These are phyloP conservation scores for Pisolithus tinctorius DNA, from an alignment of 768 basidiomycete species.

Conservation along the genomic window DNA sequence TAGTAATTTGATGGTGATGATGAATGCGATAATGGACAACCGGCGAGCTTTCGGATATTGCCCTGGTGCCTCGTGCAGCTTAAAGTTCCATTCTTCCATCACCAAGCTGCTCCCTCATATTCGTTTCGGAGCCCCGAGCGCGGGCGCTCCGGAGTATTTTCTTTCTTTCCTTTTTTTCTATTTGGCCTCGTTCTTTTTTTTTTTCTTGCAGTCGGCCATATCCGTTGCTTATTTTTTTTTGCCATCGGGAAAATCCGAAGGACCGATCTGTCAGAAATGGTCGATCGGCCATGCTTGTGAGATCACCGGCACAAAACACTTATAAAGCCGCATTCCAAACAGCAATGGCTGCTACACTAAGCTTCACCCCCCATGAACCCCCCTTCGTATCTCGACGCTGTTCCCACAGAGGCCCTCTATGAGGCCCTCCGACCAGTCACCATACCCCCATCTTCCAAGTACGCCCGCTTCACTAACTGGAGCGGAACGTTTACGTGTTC, in stretches of 20 bases:
- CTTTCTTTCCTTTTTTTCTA: too few species aligned
- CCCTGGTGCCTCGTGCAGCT: too few species aligned
- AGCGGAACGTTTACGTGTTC: constrained; percentile 67
- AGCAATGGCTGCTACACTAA: constrained; percentile 28
- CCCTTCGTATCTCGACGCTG: constrained; percentile 27
- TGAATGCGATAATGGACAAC: too few species aligned
- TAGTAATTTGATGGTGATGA: too few species aligned
- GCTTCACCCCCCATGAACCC: constrained; percentile 32
- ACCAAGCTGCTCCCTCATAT: too few species aligned
- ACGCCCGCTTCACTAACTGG: constrained; percentile 75
- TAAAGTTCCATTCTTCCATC: too few species aligned
- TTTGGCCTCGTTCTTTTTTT: too few species aligned
- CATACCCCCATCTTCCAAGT: constrained; percentile 32
- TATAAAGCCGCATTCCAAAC: constrained; percentile 19
- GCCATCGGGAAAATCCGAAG: constrained; percentile 8
- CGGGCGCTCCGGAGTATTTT: too few species aligned
- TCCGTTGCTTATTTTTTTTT: constrained; percentile 1
- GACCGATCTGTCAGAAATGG: constrained; percentile 7
- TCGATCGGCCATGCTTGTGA: constrained; percentile 19
- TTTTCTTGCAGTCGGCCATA: constrained; percentile 7
- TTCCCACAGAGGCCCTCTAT: constrained; percentile 45
- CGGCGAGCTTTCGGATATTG: too few species aligned
- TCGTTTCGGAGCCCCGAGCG: too few species aligned
- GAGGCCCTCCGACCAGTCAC: constrained; percentile 50
- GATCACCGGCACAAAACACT: constrained; percentile 16